These are phyloP conservation scores for Actinomucor elegans DNA, from an alignment of 371 early-diverging fungal genomes.

Conservation along the genomic window DNA sequence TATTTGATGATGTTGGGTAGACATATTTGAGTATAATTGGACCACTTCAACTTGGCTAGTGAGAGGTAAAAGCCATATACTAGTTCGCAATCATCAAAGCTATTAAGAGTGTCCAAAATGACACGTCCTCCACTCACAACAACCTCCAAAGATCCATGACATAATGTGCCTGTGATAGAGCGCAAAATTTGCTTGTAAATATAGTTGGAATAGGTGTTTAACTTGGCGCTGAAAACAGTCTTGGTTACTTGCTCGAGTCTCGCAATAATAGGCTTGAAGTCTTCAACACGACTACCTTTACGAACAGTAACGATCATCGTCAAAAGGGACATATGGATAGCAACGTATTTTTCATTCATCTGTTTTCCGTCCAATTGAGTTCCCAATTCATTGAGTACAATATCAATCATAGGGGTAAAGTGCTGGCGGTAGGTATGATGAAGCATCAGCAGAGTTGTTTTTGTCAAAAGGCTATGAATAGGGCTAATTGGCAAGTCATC, in stretches of 20 bases:
- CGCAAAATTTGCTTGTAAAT: constrained; percentile 29
- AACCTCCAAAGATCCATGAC: constrained; percentile 60
- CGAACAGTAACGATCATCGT: constrained; percentile 57
- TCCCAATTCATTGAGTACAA: constrained; percentile 49
- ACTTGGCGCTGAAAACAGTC: constrained; percentile 13
- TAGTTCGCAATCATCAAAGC: constrained; percentile 47
- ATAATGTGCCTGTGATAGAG: constrained; percentile 37
- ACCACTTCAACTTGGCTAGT: constrained; percentile 67
- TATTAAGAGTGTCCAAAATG: constrained; percentile 58
- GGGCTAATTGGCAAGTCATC: constrained; percentile 23
- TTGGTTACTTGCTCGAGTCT: constrained; percentile 32
- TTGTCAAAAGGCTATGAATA: constrained; percentile 27
- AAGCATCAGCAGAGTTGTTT: constrained; percentile 55
- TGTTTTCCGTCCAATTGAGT: constrained; percentile 18
- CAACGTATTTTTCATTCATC: constrained; percentile 35
- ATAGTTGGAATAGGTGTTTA: constrained; percentile 9
- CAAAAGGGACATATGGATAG: constrained; percentile 45
- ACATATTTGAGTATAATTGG: constrained; percentile 66
- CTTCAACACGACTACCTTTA: constrained; percentile 57
- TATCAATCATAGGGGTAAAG: constrained; percentile 50
- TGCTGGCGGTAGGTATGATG: constrained; percentile 59
- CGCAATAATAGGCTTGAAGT: constrained; percentile 39
- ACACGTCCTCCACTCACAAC: constrained; percentile 60
- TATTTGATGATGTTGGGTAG: constrained; percentile 67
- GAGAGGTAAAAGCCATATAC: constrained; percentile 68